Percentiles rank a stretch among this genome's conserved stretches.
Conservation (phyloP, 345 rosid species). For the Ailanthus altissimus region DNA sequence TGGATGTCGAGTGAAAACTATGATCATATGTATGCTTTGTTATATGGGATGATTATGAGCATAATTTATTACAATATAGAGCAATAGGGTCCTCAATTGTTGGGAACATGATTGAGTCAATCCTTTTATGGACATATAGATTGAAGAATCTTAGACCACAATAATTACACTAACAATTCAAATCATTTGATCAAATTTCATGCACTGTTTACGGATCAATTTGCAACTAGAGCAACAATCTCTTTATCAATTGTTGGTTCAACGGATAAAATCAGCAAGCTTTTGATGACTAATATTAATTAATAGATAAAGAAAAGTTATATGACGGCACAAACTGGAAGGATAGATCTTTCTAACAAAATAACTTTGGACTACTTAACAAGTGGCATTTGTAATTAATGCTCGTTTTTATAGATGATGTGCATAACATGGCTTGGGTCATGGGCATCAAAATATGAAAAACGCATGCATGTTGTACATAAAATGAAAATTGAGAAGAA, state of each 20-base stretch:
- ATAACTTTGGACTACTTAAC: not conserved
- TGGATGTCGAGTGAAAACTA: no score
- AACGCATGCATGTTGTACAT: not conserved
- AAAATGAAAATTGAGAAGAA: constrained; percentile 23
- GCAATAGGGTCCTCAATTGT: constrained; percentile 27
- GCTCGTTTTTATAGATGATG: not conserved
- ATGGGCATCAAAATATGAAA: not conserved
- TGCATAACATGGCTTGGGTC: not conserved
- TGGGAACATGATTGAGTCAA: constrained; percentile 39
- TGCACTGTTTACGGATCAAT: constrained; percentile 26
- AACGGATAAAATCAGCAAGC: no score
- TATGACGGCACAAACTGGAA: not conserved
- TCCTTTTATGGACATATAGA: constrained; percentile 35
- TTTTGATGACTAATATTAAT: not conserved
- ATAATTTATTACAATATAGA: not conserved
- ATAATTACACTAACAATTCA: constrained; percentile 43
- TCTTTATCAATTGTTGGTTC: not conserved
- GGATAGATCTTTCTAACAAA: constrained; percentile 14
- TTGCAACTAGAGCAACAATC: not conserved
- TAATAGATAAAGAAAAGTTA: not conserved
- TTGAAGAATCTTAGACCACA: constrained; percentile 53
- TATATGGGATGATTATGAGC: not conserved
- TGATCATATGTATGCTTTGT: not conserved
- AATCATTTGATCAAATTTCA: constrained; percentile 35
- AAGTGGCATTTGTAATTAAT: not conserved